Conservation (phyloP, 371 early-diverging fungal genomes). For the Mortierella polycephala region DNA sequence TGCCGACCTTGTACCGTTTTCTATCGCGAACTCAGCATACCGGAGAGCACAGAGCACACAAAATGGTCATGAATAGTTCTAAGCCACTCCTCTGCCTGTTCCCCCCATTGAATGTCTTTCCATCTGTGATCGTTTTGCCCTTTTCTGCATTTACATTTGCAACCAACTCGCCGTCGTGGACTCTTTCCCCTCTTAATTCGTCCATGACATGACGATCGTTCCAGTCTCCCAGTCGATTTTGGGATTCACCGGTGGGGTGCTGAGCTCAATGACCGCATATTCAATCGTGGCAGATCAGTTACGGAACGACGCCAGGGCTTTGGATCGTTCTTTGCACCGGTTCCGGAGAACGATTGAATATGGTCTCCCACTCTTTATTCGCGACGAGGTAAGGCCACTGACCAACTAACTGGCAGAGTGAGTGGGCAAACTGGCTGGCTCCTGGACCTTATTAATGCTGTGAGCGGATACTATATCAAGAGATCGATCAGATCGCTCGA, state of each 20-base stretch:
- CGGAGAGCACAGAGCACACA: too few species aligned
- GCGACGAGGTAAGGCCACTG: slow-evolving; percentile 38
- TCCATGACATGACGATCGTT: slow-evolving; percentile 51
- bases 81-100: background rate
- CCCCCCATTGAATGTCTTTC: background rate
- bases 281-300: slow-evolving; percentile 39
- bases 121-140: background rate
- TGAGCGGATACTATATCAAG: too few species aligned
- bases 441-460: too few species aligned
- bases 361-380: slow-evolving; percentile 51
- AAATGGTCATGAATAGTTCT: too few species aligned
- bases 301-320: slow-evolving; percentile 21
- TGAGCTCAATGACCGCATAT: slow-evolving; percentile 48
- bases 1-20: too few species aligned
- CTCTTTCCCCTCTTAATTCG: background rate
- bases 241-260: slow-evolving; percentile 53
- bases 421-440: background rate
- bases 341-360: slow-evolving; percentile 42
- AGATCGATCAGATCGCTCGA: too few species aligned
- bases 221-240: slow-evolving; percentile 52
- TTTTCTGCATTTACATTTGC: background rate
- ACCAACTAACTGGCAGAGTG: background rate
- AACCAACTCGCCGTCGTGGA: background rate
- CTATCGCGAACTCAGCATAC: too few species aligned
- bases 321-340: slow-evolving; percentile 36